A percentile compares a stretch with the other conserved stretches of the same genome.
Conservation (phyloP, 768 basidiomycete species). For the Lactarius tabidus region DNA sequence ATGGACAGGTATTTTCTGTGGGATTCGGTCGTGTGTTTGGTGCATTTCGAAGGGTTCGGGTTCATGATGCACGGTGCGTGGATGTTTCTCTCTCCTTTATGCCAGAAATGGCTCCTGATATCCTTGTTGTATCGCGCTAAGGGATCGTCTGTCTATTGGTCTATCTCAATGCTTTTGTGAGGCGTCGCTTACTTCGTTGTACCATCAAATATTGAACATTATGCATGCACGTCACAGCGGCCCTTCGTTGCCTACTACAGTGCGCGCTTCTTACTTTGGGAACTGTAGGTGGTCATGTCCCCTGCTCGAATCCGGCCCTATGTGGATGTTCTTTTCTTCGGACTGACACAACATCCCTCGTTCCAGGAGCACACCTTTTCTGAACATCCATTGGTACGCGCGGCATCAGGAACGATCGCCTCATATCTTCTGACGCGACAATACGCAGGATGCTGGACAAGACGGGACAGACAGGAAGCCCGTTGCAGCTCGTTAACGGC, state of each 20-base stretch:
- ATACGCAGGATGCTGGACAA: constrained; percentile 69
- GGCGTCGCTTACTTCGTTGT: constrained; percentile 30
- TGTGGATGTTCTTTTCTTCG: constrained; percentile 9
- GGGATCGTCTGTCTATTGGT: constrained; percentile 61
- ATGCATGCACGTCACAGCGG: constrained; percentile 30
- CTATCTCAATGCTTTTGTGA: constrained; percentile 66
- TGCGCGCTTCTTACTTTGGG: constrained; percentile 78
- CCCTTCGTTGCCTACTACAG: constrained; percentile 80
- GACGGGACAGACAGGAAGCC: constrained; percentile 63
- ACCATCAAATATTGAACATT: neutral
- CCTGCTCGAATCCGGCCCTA: neutral
- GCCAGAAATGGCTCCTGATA: neutral
- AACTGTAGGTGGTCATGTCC: constrained; percentile 45
- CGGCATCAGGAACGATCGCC: constrained; percentile 13
- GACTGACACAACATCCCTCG: neutral
- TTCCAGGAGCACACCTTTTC: constrained; percentile 72
- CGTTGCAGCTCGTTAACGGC: constrained; percentile 68
- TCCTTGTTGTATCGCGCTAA: constrained; percentile 26
- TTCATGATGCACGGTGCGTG: constrained; percentile 71
- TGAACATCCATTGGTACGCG: constrained; percentile 83
- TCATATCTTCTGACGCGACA: neutral
- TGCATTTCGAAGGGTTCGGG: constrained; percentile 66
- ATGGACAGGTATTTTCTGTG: constrained; percentile 71
- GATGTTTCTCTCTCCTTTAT: neutral
- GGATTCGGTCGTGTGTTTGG: constrained; percentile 69